Conservation (phyloP, 2,329 filamentous ascomycete genomes). For the Salinomyces thailandicus region DNA sequence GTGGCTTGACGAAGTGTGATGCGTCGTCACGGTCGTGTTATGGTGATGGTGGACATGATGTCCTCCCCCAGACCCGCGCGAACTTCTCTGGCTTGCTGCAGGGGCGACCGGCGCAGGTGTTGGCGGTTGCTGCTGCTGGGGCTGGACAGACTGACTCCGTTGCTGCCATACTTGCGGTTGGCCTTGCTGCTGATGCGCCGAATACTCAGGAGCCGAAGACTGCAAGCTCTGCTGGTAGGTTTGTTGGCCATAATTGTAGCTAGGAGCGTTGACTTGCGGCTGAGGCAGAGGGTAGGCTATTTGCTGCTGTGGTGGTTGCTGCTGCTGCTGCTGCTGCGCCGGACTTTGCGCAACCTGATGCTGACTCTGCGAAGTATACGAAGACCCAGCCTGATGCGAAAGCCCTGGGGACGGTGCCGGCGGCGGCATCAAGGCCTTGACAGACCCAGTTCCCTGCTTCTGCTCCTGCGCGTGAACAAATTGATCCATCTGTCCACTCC, state of each 20-base stretch:
- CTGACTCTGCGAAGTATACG: neutral
- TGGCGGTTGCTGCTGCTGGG: conserved; percentile 1
- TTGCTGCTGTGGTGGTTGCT: neutral
- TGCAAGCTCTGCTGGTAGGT: neutral
- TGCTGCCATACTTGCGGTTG: neutral
- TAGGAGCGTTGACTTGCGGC: neutral
- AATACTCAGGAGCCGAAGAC: neutral
- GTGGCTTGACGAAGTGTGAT: neutral
- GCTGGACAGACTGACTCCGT: neutral
- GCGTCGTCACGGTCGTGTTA: neutral
- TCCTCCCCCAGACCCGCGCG: too few relatives aligned
- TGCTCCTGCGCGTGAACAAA: neutral
- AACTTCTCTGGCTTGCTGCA: too few relatives aligned
- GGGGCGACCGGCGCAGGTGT: too few relatives aligned
- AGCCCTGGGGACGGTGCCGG: neutral
- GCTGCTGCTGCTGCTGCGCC: neutral
- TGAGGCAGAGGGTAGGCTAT: neutral
- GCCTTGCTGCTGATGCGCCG: neutral
- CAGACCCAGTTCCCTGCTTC: neutral
- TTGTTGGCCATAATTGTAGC: neutral
- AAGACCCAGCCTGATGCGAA: neutral
- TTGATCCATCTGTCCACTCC: neutral
- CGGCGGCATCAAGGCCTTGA: too few relatives aligned
- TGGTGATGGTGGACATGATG: neutral
- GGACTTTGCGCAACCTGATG: neutral